phyloP scores from a whole-genome alignment of 805 yeast species.

The Scheffersomyces lignosus region DNA sequence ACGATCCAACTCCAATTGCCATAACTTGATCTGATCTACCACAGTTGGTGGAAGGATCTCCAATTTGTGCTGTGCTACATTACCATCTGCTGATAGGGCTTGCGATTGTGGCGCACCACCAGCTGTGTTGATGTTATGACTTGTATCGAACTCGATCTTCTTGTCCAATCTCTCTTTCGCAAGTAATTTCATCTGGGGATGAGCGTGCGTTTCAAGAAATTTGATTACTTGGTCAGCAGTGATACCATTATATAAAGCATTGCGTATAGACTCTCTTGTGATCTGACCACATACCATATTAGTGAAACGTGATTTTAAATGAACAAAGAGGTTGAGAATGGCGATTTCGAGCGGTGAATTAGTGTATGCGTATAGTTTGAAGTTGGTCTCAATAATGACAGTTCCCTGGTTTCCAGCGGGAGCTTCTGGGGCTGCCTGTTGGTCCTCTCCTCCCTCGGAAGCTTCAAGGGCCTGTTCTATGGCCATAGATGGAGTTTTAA shows the following conservation, averaged over 20 bases:
- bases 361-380: constrained; percentile 89
- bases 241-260: constrained; percentile 83
- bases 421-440: constrained; percentile 14
- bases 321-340: constrained; percentile 83
- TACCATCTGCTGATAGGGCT: constrained; percentile 16
- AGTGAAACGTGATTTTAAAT: constrained; percentile 77
- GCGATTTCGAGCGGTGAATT: constrained; percentile 95
- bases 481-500: constrained; percentile 72
- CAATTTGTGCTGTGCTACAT: constrained; percentile 48
- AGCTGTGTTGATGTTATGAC: constrained; percentile 47
- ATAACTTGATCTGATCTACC: constrained; percentile 90
- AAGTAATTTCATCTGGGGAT: constrained; percentile 78
- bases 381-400: constrained; percentile 89
- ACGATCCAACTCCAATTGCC: constrained; percentile 96
- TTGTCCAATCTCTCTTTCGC: constrained; percentile 71
- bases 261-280: constrained; percentile 87
- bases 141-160: constrained; percentile 62
- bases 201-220: constrained; percentile 89
- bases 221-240: constrained; percentile 93
- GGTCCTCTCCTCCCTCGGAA: constrained; percentile 6
- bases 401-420: constrained; percentile 51
- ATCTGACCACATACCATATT: constrained; percentile 93
- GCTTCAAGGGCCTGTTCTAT: constrained; percentile 63
- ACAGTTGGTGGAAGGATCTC: constrained; percentile 90
- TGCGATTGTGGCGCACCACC: constrained; percentile 40